Evolutionary conservation across 2,329 filamentous ascomycete genomes (phyloP), one percentile per base, ranked within the genome.

Genomic region (Pseudogymnoascus sp.): DNA sequence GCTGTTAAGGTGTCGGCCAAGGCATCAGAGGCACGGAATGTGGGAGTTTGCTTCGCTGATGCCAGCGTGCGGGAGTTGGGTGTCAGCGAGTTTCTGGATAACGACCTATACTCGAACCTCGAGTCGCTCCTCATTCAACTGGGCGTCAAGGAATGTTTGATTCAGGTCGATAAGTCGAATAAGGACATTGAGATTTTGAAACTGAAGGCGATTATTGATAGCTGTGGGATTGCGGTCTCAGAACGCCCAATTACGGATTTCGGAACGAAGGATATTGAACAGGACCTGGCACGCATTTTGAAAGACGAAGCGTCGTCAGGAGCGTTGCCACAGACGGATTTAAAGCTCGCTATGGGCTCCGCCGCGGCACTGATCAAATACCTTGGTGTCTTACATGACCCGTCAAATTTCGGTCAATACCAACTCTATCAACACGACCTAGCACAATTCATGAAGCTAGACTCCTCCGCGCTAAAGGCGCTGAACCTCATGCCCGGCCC

Each of bases 21-120:
- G 71, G 90, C 91, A 1, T 83, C 83, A 0, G 93, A 97, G 72
- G 90, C 88, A 5, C 83, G 94, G 50, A 90, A 83, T 66, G 88
- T 99, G 0, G 94, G 94, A 7, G 93, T 99, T 4, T 97, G 94
- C 75, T 99, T 99, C 71, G 95, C 94, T 6, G 94, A 99, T 78
- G 94, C 95, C 1, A 97, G 91, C 66, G 93, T 97, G 25, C 83
- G 94, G 59, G 94, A 99, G 77, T 82, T 99, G 2, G 94, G 94
- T 7, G 91, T 99, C 60, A 96, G 90, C 78, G 95, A 99, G 72
- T 99, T 99, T 66, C 83, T 96, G n/a, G 94, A 99, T 79, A 99
- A 97, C 71, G 94, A 99, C 71, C 80, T 97, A 8, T 99, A 95
- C 77, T 97, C 93, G 59, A 99, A 99, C 73, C 95, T 99, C 67